A percentile compares a stretch with the other conserved stretches of the same genome.
These are phyloP conservation scores for Hymenoscyphus albidus DNA, from an alignment of 2,329 filamentous ascomycete species.

Conservation along the genomic window DNA sequence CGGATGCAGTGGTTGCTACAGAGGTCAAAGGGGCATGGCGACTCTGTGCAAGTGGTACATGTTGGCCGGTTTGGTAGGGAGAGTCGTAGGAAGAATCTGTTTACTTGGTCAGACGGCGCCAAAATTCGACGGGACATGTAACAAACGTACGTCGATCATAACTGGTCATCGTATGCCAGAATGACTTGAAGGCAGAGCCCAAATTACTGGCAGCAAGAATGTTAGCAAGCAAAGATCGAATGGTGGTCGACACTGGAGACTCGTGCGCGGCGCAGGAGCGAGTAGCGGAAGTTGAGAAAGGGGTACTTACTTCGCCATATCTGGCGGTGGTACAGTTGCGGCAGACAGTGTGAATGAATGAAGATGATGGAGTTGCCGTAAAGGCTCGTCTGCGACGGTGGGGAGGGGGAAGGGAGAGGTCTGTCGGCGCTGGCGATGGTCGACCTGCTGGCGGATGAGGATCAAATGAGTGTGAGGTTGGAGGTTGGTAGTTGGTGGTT, in stretches of 20 bases:
- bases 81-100: slow-evolving; percentile 90
- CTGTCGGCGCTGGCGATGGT: slow-evolving; percentile 2
- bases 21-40: slow-evolving; percentile 80
- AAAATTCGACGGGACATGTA: slow-evolving; percentile 25
- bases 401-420: neutral
- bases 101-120: slow-evolving; percentile 41
- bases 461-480: slow-evolving; percentile 7
- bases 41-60: slow-evolving; percentile 81
- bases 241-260: slow-evolving; percentile 6
- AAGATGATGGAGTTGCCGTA: slow-evolving; percentile 18
- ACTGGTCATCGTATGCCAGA: slow-evolving; percentile 86
- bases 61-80: slow-evolving; percentile 83
- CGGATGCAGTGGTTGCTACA: slow-evolving; percentile 77
- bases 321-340: slow-evolving; percentile 29
- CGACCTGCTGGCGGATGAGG: neutral
- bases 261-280: slow-evolving; percentile 7
- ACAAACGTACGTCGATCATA: slow-evolving; percentile 60
- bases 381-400: slow-evolving; percentile 14
- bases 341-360: slow-evolving; percentile 27
- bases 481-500: neutral
- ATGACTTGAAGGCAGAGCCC: slow-evolving; percentile 72
- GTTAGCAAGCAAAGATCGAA: slow-evolving; percentile 21
- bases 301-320: slow-evolving; percentile 34
- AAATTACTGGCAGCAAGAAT: slow-evolving; percentile 45
- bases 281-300: slow-evolving; percentile 10